These are phyloP conservation scores for Lenzites betulinus DNA, from an alignment of 768 basidiomycete genomes.

Conservation along the genomic window DNA sequence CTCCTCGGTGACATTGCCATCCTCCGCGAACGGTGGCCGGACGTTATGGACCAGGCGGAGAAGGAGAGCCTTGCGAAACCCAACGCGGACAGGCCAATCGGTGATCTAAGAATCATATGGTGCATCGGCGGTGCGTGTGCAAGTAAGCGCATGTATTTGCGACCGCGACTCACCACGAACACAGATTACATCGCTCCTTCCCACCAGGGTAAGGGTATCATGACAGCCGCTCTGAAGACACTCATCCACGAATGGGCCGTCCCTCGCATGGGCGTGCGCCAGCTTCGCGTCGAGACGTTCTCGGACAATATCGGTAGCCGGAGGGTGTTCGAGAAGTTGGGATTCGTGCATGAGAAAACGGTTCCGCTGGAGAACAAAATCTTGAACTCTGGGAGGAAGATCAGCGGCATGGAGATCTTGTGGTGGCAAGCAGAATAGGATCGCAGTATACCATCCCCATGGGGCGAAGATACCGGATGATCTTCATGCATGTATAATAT, in stretches of 20 bases:
- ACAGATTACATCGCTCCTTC: conserved; percentile 58
- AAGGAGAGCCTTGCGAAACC: conserved; percentile 37
- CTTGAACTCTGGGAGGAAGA: conserved; percentile 37
- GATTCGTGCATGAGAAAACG: conserved; percentile 47
- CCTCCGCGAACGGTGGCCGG: conserved; percentile 33
- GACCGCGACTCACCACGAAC: not conserved
- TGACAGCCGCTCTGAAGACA: conserved; percentile 62
- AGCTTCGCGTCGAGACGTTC: conserved; percentile 47
- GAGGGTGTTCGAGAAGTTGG: conserved; percentile 68
- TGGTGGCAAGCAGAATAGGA: conserved; percentile 24
- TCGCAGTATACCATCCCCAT: not conserved
- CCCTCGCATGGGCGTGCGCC: conserved; percentile 60
- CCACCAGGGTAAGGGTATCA: conserved; percentile 70
- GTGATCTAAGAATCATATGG: conserved; percentile 62
- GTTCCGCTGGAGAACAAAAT: conserved; percentile 42
- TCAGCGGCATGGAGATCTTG: conserved; percentile 26
- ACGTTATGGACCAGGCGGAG: conserved; percentile 40
- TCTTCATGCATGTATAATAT: not conserved
- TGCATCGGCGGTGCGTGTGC: conserved; percentile 54
- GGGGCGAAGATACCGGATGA: not conserved
- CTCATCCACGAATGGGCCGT: conserved; percentile 62
- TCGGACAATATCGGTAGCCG: conserved; percentile 60
- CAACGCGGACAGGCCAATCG: conserved; percentile 44
- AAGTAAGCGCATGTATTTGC: not conserved
- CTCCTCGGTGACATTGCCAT: conserved; percentile 51